Percentiles rank a stretch among this genome's conserved stretches.
Evolutionary conservation across 1,139 yeast species (phyloP).

Genomic region (Nakaseomyces uthaithaninus): DNA sequence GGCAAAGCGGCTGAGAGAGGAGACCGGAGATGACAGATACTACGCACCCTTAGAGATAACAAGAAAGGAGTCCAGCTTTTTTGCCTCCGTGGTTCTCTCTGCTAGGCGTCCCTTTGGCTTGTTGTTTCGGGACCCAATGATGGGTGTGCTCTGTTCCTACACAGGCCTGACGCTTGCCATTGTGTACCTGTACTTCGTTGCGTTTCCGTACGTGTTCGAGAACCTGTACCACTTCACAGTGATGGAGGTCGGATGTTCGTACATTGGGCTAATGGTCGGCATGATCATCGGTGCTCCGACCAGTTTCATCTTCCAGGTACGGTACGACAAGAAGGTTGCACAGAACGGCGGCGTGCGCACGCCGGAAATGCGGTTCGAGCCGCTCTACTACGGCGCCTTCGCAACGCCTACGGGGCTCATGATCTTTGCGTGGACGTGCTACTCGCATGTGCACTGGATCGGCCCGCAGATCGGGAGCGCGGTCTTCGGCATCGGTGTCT

Average conservation of each 20-base stretch:
- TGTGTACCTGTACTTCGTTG: slow-evolving; percentile 54
- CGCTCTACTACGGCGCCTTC: slow-evolving; percentile 39
- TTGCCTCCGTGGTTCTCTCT: slow-evolving; percentile 33
- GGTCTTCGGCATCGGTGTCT: slow-evolving; percentile 51
- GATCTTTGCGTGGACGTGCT: slow-evolving; percentile 70
- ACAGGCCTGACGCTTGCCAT: slow-evolving; percentile 54
- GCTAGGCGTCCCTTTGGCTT: slow-evolving; percentile 51
- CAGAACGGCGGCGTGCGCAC: slow-evolving; percentile 36
- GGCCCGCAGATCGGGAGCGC: slow-evolving; percentile 60
- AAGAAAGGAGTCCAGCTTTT: slow-evolving; percentile 36
- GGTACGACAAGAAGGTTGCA: slow-evolving; percentile 29
- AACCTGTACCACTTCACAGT: slow-evolving; percentile 41
- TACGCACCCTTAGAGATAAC: slow-evolving; percentile 46
- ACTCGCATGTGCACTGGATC: slow-evolving; percentile 58
- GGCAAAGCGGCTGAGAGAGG: slow-evolving; percentile 49
- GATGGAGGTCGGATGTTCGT: slow-evolving; percentile 49
- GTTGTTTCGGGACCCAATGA: slow-evolving; percentile 53
- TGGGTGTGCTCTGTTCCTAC: slow-evolving; percentile 50
- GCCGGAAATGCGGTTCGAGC: slow-evolving; percentile 56
- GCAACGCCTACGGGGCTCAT: slow-evolving; percentile 60
- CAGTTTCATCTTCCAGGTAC: slow-evolving; percentile 32
- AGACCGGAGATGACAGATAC: slow-evolving; percentile 48
- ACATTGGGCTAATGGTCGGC: slow-evolving; percentile 47
- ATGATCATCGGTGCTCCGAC: slow-evolving; percentile 34
- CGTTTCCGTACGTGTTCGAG: slow-evolving; percentile 50